These are phyloP conservation scores for Trichocomaceae sp. DNA, from an alignment of 2,329 filamentous ascomycete genomes.

Conservation along the genomic window DNA sequence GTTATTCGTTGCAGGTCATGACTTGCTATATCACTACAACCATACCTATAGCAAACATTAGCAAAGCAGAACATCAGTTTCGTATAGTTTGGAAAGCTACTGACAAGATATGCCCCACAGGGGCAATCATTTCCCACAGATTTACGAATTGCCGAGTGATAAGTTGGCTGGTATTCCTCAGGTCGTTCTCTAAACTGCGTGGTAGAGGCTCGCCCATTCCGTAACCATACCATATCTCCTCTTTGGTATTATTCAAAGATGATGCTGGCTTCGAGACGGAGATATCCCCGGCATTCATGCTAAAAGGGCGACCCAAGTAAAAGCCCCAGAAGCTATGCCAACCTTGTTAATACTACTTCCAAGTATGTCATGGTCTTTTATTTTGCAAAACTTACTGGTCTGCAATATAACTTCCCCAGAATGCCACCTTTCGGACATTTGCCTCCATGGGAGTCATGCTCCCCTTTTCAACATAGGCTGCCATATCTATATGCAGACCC, in stretches of 20 bases:
- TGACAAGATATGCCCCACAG: slow-evolving; percentile 38
- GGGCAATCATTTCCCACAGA: slow-evolving; percentile 41
- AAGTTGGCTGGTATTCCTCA: slow-evolving; percentile 29
- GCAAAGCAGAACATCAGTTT: background rate
- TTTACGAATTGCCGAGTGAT: slow-evolving; percentile 33
- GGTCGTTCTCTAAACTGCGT: slow-evolving; percentile 14
- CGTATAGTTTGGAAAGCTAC: slow-evolving; percentile 7
- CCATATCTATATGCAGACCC: slow-evolving; percentile 38
- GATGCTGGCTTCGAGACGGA: slow-evolving; percentile 35
- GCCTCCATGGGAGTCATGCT: slow-evolving; percentile 35
- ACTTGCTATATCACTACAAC: slow-evolving; percentile 31
- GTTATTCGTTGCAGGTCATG: slow-evolving; percentile 33
- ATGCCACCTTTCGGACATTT: slow-evolving; percentile 34
- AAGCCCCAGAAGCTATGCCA: slow-evolving; percentile 36
- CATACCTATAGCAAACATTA: slow-evolving; percentile 24
- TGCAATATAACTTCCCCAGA: slow-evolving; percentile 40
- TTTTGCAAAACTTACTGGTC: slow-evolving; percentile 30
- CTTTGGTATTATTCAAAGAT: slow-evolving; percentile 19
- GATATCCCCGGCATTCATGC: slow-evolving; percentile 37
- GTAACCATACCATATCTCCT: slow-evolving; percentile 29
- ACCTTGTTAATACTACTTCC: background rate
- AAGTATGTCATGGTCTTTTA: background rate
- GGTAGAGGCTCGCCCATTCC: slow-evolving; percentile 20
- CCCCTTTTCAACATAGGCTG: slow-evolving; percentile 34
- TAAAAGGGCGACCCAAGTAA: slow-evolving; percentile 39